Evolutionary conservation across 495 filamentous ascomycete species (phyloP), one percentile per base, ranked within the genome.

Genomic region (Jackrogersella minutella): DNA sequence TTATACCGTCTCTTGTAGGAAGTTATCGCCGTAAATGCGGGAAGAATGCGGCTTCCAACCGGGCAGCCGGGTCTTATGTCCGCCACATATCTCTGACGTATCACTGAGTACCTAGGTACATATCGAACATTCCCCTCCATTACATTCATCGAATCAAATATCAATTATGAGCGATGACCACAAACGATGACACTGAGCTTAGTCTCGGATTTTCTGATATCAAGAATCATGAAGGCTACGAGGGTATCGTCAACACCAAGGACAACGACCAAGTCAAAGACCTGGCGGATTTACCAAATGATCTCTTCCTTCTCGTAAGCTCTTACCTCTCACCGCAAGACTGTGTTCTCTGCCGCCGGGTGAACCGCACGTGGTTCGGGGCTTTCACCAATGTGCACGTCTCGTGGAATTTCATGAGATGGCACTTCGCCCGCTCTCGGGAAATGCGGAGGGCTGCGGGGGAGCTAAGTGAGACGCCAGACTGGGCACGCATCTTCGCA

Each of bases 311-410:
- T 13, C 40, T 86, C 7, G 75, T 89, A 34, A 64, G 81, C 21
- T 78, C 75, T 17, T 79, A 84, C 52, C 79, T 90, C 21, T 59
- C 79, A 1, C 83, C 87, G 0, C 65, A 55, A 8, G 84, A 87
- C 64, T 76, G 83, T 40, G 66, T 89, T 1, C 77, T 81, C 46
- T 84, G 81, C 70, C 86, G 87, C 40, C 78, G 76, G 5, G 87
- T 91, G 22, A 86, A 79, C 9, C 78, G 72, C 43, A 64, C 72
- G 10, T 91, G 87, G 86, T 71, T 81, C 37, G 69, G 75, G 31
- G 82, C 82, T 10, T 89, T 91, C 64, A 77, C 79, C 49, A 79
- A 81, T 63, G 73, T 80, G 8, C 70, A 71, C 37, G 72, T 79
- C 41, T 79, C 82, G 22, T 74, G 79, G 41, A 78, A 77, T 8